Base-by-base conservation (phyloP, 1,284 basidiomycete species). In the Salmacisia buchloeana region DNA sequence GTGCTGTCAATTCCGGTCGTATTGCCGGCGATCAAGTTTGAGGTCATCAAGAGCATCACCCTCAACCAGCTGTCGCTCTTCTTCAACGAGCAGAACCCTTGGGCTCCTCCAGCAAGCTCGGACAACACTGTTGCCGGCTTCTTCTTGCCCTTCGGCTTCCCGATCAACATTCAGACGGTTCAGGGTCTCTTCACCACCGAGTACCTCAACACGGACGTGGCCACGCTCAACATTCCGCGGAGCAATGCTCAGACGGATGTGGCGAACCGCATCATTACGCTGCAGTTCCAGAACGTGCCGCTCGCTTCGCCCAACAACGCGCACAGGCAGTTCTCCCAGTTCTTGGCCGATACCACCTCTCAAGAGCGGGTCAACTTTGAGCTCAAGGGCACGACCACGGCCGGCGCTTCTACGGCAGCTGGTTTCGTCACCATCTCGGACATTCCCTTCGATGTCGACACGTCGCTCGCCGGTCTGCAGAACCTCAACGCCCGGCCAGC, bases 111-210 rank as follows among this genome's bases (percentile, higher is more conserved):
- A 7, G 85, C 88, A 21, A 85, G 85, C 66, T 88, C 86, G 63
- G 83, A 83, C 65, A 82, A 84, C 59, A 86, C 87, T 0, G 83
- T 83, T 23, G 86, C 86, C 0, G 81, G 84, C 2, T 89, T 90
- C 81, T 84, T 83, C 52, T 80, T 90, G 10, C 89, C 89, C 2
- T 90, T 90, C 74, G 83, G 75, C 33, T 89, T 90, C 81, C 87
- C 89, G 0, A 68, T 90, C 59, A 85, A 89, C 72, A 87, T 90
- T 66, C 82, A 82, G 21, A 83, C 85, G 3, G 78, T 89, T 58
- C 83, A 85, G 62, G 86, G 87, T 79, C 86, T 85, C 46, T 85
- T 89, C 67, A 85, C 84, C 0, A 82, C 87, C 46, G 84, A 83
- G 29, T 85, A 83, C 68, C 75, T 85, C 23, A 85, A 84, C 7